Evolutionary conservation across 257 asterid genomes (phyloP).

Genomic region (Primulina tabacum): DNA sequence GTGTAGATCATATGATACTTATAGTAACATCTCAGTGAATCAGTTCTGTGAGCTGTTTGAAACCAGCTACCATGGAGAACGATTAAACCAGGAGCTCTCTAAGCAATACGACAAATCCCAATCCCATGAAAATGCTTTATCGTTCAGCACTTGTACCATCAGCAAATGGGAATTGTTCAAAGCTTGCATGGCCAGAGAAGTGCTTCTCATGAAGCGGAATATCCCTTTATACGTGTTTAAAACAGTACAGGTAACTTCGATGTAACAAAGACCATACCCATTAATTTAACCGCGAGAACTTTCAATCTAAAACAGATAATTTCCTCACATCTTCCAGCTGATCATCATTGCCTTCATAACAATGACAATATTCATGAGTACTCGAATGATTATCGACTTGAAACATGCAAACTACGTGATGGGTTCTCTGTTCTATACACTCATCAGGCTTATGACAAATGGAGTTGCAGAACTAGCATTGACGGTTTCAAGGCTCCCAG

Average conservation of each 20-base stretch:
- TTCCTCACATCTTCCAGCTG: constrained; percentile 31
- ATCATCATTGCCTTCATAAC: constrained; percentile 34
- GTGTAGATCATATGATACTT: constrained; percentile 26
- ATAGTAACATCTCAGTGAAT: constrained; percentile 33
- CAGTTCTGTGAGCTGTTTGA: constrained; percentile 31
- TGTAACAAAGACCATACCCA: neutral
- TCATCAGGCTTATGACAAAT: constrained; percentile 44
- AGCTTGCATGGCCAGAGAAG: constrained; percentile 48
- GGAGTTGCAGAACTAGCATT: constrained; percentile 51
- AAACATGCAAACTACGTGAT: constrained; percentile 39
- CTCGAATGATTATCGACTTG: constrained; percentile 42
- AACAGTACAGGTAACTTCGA: constrained; percentile 34
- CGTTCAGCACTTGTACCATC: constrained; percentile 32
- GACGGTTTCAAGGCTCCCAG: constrained; percentile 45
- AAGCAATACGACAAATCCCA: constrained; percentile 32
- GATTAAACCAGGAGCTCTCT: constrained; percentile 35
- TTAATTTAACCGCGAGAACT: neutral
- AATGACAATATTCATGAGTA: constrained; percentile 48
- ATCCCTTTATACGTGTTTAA: constrained; percentile 43
- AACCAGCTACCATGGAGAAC: constrained; percentile 31
- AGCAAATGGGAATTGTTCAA: constrained; percentile 42
- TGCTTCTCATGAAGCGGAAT: constrained; percentile 49
- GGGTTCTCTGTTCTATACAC: constrained; percentile 47
- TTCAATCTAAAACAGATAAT: neutral
- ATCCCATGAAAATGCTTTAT: constrained; percentile 32